These are phyloP conservation scores for Mycena sp. DNA, from an alignment of 1,284 basidiomycete species.

Conservation along the genomic window DNA sequence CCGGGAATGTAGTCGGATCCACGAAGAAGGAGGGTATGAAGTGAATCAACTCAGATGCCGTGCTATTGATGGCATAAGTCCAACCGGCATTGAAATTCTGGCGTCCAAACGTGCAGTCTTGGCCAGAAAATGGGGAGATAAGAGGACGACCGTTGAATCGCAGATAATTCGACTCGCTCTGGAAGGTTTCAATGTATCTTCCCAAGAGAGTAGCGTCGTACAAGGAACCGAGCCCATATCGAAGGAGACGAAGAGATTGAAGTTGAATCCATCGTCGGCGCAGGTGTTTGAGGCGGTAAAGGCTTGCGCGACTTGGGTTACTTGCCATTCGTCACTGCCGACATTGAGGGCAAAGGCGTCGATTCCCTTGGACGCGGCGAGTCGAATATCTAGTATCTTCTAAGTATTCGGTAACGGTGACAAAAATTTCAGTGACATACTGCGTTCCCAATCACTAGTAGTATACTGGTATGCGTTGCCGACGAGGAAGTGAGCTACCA, in stretches of 20 bases:
- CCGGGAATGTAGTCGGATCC: constrained; percentile 38
- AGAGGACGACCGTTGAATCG: constrained; percentile 51
- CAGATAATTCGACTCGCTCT: constrained; percentile 52
- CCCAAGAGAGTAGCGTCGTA: constrained; percentile 31
- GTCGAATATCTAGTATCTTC: constrained; percentile 43
- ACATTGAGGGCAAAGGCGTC: constrained; percentile 56
- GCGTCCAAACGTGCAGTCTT: constrained; percentile 58
- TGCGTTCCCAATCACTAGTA: constrained; percentile 43
- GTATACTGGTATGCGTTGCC: constrained; percentile 54
- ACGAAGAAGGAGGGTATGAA: constrained; percentile 53
- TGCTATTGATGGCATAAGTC: constrained; percentile 41
- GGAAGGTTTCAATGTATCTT: constrained; percentile 7
- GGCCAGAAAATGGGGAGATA: constrained; percentile 65
- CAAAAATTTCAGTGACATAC: constrained; percentile 31
- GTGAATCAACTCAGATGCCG: constrained; percentile 32
- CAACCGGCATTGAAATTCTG: constrained; percentile 43
- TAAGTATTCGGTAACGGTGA: neutral
- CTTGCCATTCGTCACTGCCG: constrained; percentile 60
- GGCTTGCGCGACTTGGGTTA: constrained; percentile 57
- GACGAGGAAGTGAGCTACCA: constrained; percentile 50
- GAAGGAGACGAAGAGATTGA: constrained; percentile 68
- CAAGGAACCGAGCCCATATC: constrained; percentile 57
- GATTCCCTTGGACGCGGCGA: constrained; percentile 50
- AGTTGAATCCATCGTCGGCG: constrained; percentile 36
- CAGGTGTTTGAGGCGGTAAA: constrained; percentile 22